These are phyloP conservation scores for Piper betle DNA, from an alignment of 164 flowering plant species.

Conservation along the genomic window DNA sequence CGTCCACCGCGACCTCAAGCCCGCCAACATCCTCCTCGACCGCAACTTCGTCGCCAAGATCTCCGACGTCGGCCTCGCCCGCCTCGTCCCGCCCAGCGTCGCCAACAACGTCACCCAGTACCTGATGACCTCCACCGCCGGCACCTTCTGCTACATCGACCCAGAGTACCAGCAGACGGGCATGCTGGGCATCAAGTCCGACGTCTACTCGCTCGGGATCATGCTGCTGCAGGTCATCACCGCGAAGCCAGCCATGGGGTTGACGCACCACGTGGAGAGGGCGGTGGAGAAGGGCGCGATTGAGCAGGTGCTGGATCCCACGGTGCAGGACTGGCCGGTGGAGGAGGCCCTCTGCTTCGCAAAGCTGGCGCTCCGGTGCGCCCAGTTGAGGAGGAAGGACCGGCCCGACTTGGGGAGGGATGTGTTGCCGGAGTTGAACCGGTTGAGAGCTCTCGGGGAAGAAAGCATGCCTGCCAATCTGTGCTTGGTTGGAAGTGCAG, in stretches of 20 bases:
- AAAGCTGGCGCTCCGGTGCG: constrained; percentile 39
- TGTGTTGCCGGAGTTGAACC: constrained; percentile 44
- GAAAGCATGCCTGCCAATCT: constrained; percentile 20
- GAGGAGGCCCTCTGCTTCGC: constrained; percentile 43
- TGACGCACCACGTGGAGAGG: constrained; percentile 46
- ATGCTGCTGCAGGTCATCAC: constrained; percentile 59
- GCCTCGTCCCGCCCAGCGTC: constrained; percentile 55
- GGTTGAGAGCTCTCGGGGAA: constrained; percentile 40
- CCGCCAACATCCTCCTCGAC: constrained; percentile 57
- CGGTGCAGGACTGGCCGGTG: constrained; percentile 47
- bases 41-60: constrained; percentile 61
- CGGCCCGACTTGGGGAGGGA: constrained; percentile 49
- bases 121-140: constrained; percentile 61
- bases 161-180: constrained; percentile 81
- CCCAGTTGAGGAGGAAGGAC: constrained; percentile 56
- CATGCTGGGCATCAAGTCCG: constrained; percentile 60
- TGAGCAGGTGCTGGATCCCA: constrained; percentile 39
- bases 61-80: constrained; percentile 58
- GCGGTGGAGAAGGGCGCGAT: constrained; percentile 51
- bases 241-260: constrained; percentile 57
- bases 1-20: constrained; percentile 67
- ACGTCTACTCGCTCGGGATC: constrained; percentile 58
- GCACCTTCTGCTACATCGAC: constrained; percentile 80
- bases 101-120: constrained; percentile 57
- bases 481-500: constrained; percentile 3